A percentile compares a stretch with the other conserved stretches of the same genome.
Conservation (phyloP, 371 early-diverging fungal species). For the Circinella minor region DNA sequence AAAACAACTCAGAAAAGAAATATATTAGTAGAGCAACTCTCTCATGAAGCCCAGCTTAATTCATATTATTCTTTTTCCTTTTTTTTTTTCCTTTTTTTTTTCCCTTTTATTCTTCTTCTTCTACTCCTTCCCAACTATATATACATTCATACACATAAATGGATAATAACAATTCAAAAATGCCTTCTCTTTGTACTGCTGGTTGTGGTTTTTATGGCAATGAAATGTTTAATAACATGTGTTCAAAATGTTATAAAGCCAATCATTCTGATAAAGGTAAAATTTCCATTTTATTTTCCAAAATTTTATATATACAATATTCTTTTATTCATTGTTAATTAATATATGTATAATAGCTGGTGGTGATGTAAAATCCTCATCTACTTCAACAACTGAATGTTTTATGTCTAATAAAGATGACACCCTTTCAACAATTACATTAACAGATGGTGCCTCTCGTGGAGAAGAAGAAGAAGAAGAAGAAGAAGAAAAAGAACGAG, state of each 20-base stretch:
- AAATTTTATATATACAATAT: background rate
- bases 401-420: background rate
- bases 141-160: background rate
- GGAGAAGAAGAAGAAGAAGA: background rate
- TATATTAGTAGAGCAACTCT: too few species aligned
- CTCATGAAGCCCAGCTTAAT: too few species aligned
- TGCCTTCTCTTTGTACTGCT: conserved; percentile 59
- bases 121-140: background rate
- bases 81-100: too few species aligned
- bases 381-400: background rate
- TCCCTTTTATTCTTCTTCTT: background rate
- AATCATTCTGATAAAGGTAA: conserved; percentile 42
- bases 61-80: too few species aligned
- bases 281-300: conserved; percentile 15
- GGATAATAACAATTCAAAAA: conserved; percentile 33
- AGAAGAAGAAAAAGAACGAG: background rate
- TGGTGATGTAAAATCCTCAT: background rate
- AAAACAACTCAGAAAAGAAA: too few species aligned
- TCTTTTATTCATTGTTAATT: background rate
- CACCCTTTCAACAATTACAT: background rate
- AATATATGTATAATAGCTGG: background rate
- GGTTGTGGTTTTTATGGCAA: conserved; percentile 72
- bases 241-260: conserved; percentile 79
- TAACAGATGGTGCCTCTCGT: background rate
- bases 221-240: conserved; percentile 72